Base-by-base conservation (phyloP, 1,284 basidiomycete species). In the Tylopilus orsonianus region DNA sequence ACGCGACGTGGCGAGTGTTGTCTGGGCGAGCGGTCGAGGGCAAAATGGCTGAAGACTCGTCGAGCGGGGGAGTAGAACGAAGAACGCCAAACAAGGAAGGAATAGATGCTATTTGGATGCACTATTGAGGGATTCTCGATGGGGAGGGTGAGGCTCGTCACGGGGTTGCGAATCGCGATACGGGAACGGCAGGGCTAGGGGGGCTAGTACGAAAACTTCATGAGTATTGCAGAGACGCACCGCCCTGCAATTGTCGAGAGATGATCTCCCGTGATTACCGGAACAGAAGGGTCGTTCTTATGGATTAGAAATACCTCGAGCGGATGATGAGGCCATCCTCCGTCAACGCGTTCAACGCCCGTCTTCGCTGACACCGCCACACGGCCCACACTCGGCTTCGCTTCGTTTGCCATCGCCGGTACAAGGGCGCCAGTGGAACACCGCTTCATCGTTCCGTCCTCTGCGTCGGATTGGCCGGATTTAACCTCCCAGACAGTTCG, bases 91-190 rank as follows among this genome's bases (percentile, higher is more conserved):
- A 45, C 36, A 26, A 19, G 53, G 49, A 40, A 37, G 20, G 30
- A 24, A n/a, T 24, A 36, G 16, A n/a, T n/a, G n/a, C n/a, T n/a
- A n/a, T n/a, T n/a, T n/a, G n/a, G n/a, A n/a, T n/a, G n/a, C n/a
- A n/a, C 29, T 30, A 19, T 24, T 4, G 32, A n/a, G 13, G 24
- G 56, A 52, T 58, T 40, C 57, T 44, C 56, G 52, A 52, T 48
- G 52, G 29, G 16, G 37, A n/a, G n/a, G n/a, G n/a, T n/a, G n/a
- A n/a, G n/a, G n/a, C n/a, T n/a, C n/a, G n/a, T n/a, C n/a, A n/a
- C n/a, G n/a, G n/a, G n/a, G n/a, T 30, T 54, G 56, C 34, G 56
- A 56, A 61, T 61, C 58, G 44, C 36, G 34, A 24, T 19, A 16
- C 26, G 41, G 7, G 47, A 44, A 48, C 29, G 42, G 55, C 8